Evolutionary conservation across 176 grass and related monocot species (phyloP).

Genomic region (bread wheat (Triticum aestivum)): DNA sequence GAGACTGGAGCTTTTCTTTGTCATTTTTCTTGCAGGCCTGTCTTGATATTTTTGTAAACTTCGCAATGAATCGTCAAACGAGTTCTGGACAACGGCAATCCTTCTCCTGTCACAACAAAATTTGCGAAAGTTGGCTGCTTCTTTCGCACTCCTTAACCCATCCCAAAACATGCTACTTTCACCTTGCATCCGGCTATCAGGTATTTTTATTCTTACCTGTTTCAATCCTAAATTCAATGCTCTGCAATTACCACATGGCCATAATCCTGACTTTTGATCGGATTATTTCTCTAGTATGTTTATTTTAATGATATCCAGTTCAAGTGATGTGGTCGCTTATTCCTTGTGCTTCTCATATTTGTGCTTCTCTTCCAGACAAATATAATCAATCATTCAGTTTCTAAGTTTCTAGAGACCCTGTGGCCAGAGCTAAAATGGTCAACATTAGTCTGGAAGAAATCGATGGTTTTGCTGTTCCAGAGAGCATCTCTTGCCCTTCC

Average conservation of each 20-base stretch:
- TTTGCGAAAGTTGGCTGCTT: conserved; percentile 11
- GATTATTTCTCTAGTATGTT: neutral
- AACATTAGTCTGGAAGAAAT: neutral
- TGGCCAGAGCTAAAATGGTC: neutral
- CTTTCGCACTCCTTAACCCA: conserved; percentile 1
- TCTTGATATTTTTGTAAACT: neutral
- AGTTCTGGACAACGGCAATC: conserved; percentile 15
- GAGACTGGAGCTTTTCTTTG: neutral
- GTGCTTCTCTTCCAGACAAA: neutral
- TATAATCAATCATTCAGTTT: neutral
- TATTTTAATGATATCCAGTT: conserved; percentile 2
- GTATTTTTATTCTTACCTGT: too few relatives aligned
- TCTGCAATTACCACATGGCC: too few relatives aligned
- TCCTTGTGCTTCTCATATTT: neutral
- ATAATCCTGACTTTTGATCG: neutral
- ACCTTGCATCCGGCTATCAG: too few relatives aligned
- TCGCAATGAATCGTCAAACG: neutral
- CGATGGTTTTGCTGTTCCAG: neutral
- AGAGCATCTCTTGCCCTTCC: neutral
- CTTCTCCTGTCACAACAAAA: conserved; percentile 27
- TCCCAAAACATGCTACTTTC: neutral
- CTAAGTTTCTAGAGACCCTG: neutral
- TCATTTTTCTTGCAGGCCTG: neutral
- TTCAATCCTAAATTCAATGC: too few relatives aligned
- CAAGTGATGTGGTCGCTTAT: neutral